These are phyloP conservation scores for Bolboschoenoplectus hybrid DNA, from an alignment of 202 grass and related monocot species.

Conservation along the genomic window DNA sequence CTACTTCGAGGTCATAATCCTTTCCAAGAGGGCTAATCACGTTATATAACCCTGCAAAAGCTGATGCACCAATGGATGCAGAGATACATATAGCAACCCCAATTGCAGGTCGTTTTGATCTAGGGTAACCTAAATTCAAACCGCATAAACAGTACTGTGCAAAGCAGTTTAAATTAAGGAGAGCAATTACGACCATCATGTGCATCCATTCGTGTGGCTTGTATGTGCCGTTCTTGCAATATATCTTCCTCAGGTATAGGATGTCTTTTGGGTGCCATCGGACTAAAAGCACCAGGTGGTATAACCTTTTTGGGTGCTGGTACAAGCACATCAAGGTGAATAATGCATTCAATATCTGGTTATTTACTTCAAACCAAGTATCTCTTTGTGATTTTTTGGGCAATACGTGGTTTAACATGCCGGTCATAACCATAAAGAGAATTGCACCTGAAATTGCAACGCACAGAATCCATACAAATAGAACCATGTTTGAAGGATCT, in stretches of 20 bases:
- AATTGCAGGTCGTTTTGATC: conserved; percentile 72
- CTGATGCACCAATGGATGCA: conserved; percentile 72
- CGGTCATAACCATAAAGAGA: conserved; percentile 96
- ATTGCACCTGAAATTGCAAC: conserved; percentile 95
- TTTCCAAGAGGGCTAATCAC: conserved; percentile 92
- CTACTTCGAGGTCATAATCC: conserved; percentile 69
- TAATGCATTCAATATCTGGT: conserved; percentile 97
- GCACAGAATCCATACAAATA: conserved; percentile 80
- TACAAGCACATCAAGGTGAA: conserved; percentile 99
- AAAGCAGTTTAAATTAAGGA: conserved; percentile 97
- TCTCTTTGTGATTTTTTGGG: conserved; percentile 78
- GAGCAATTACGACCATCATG: conserved; percentile 88
- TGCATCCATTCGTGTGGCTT: conserved; percentile 98
- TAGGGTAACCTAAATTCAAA: conserved; percentile 86
- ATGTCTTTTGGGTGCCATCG: conserved; percentile 73
- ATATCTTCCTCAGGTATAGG: conserved; percentile 75
- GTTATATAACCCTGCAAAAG: conserved; percentile 89
- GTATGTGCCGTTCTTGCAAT: conserved; percentile 88
- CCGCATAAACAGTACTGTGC: conserved; percentile 88
- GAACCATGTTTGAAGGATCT: conserved; percentile 87
- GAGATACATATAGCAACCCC: conserved; percentile 85
- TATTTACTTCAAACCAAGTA: conserved; percentile 98
- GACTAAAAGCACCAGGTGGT: conserved; percentile 84
- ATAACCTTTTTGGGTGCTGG: conserved; percentile 79
- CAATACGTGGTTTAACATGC: conserved; percentile 82